Conservation (phyloP, 306 rosid genomes). For the Prunus mira region DNA sequence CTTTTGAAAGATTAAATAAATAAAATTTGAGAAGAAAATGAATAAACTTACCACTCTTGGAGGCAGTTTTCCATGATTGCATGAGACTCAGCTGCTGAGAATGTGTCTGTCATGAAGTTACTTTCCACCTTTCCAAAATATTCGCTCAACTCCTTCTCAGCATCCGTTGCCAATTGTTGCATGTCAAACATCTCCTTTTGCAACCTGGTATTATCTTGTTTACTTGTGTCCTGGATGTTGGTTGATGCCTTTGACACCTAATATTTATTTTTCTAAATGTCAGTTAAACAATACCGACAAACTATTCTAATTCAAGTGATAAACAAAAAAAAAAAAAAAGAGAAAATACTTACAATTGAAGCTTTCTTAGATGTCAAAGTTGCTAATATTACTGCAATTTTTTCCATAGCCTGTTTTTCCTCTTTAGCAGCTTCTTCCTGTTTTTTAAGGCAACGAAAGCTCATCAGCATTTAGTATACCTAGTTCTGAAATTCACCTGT, state of each 20-base stretch:
- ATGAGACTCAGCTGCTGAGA: constrained; percentile 42
- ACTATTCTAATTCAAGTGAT: not conserved
- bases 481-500: not conserved
- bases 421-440: constrained; percentile 78
- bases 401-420: constrained; percentile 59
- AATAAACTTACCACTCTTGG: constrained; percentile 60
- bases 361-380: constrained; percentile 62
- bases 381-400: constrained; percentile 60
- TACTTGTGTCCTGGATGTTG: constrained; percentile 42
- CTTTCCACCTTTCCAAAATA: constrained; percentile 45
- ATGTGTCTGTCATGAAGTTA: constrained; percentile 45
- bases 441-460: constrained; percentile 26
- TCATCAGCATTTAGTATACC: constrained; percentile 14
- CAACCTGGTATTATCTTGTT: constrained; percentile 48
- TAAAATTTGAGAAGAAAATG: not conserved
- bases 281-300: not conserved
- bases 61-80: constrained; percentile 49
- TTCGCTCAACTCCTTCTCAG: constrained; percentile 42
- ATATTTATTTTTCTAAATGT: constrained; percentile 20
- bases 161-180: constrained; percentile 58
- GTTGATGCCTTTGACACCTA: constrained; percentile 78
- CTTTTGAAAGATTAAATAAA: not conserved
- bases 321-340: not conserved
- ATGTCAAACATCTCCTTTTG: constrained; percentile 52
- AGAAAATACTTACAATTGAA: constrained; percentile 41